A percentile compares a stretch with the other conserved stretches of the same genome.
These are phyloP conservation scores for Pseudogymnoascus sp. DNA, from an alignment of 2,329 filamentous ascomycete species.

Conservation along the genomic window DNA sequence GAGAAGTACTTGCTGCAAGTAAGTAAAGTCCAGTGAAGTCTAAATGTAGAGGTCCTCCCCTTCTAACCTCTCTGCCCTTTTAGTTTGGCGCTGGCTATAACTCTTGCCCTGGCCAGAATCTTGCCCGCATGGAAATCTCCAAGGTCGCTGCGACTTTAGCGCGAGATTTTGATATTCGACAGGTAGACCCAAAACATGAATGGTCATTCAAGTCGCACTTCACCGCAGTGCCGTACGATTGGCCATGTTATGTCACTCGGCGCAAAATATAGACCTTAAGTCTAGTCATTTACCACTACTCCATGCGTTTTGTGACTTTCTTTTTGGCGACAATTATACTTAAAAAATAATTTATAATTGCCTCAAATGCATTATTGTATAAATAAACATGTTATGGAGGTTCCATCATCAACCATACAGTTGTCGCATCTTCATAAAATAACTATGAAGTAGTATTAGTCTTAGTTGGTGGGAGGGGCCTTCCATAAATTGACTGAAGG, in stretches of 20 bases:
- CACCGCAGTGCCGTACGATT: constrained; percentile 25
- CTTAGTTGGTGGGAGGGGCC: background rate
- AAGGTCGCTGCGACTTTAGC: constrained; percentile 31
- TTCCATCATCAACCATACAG: background rate
- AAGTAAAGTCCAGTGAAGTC: background rate
- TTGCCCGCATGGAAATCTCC: constrained; percentile 31
- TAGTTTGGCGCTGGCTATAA: constrained; percentile 33
- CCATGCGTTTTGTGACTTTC: no score
- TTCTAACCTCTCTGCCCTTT: background rate
- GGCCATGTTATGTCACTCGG: constrained; percentile 19
- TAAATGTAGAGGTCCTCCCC: no score
- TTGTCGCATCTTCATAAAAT: background rate
- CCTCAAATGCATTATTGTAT: no score
- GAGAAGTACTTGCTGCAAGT: constrained; percentile 22
- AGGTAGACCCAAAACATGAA: constrained; percentile 23
- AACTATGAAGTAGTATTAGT: background rate
- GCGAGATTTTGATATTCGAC: constrained; percentile 29
- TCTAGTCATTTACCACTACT: no score
- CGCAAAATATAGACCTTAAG: background rate
- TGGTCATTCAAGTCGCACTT: constrained; percentile 32
- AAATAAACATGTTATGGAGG: background rate
- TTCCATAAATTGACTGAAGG: background rate
- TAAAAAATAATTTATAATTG: no score
- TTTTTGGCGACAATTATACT: no score
- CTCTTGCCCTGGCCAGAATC: constrained; percentile 30